Evolutionary conservation across 225 moss, liverwort and hornwort species (phyloP).

Genomic region (Marchantia paleacea): DNA sequence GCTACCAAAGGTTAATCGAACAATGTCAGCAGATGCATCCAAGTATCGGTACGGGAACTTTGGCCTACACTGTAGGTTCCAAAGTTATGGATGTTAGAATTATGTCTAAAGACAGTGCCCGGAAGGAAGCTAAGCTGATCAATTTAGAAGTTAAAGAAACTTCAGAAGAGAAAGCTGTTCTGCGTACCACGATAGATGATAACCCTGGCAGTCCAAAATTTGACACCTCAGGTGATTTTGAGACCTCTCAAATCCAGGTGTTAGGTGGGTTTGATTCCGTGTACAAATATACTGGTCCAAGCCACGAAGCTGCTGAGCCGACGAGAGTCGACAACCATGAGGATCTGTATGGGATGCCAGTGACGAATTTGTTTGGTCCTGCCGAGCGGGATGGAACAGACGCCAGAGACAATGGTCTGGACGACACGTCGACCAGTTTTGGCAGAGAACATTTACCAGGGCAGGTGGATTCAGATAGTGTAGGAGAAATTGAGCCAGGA

Average conservation of each 20-base stretch:
- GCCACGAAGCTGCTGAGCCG: slow-evolving; percentile 10
- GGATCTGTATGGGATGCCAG: slow-evolving; percentile 21
- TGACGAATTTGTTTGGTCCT: slow-evolving; percentile 24
- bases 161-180: slow-evolving; percentile 19
- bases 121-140: slow-evolving; percentile 22
- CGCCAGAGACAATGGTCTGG: slow-evolving; percentile 13
- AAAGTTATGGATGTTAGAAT: slow-evolving; percentile 84
- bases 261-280: slow-evolving; percentile 28
- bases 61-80: slow-evolving; percentile 82
- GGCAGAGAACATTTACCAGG: slow-evolving; percentile 24
- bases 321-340: slow-evolving; percentile 11
- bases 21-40: slow-evolving; percentile 84
- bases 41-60: slow-evolving; percentile 73
- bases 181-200: slow-evolving; percentile 10
- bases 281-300: slow-evolving; percentile 24
- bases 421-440: slow-evolving; percentile 22
- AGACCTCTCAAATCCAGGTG: slow-evolving; percentile 16
- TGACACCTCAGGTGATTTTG: slow-evolving; percentile 23
- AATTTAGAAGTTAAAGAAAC: slow-evolving; percentile 23
- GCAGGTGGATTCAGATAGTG: slow-evolving; percentile 16
- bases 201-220: slow-evolving; percentile 17
- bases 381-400: slow-evolving; percentile 22
- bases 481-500: slow-evolving; percentile 1
- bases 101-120: slow-evolving; percentile 39
- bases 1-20: slow-evolving; percentile 74